Evolutionary conservation across 1,284 basidiomycete species (phyloP).

Genomic region (Sanghuangporus sanghuang): DNA sequence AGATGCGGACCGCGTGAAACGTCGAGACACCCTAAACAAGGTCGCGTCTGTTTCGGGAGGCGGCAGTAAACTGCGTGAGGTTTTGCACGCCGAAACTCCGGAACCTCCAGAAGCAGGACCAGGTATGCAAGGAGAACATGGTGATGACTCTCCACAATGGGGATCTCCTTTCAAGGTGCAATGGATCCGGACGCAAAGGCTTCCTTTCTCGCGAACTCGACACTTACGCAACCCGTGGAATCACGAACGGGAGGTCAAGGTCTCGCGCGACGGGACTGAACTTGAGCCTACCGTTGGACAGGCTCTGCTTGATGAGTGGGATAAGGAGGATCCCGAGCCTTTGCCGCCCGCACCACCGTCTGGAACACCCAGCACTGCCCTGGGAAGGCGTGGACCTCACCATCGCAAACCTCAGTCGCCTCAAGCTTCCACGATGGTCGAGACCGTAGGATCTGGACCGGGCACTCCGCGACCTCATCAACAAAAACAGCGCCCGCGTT

Average conservation of each 20-base stretch:
- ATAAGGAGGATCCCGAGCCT: conserved; percentile 21
- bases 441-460: neutral
- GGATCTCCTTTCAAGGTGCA: conserved; percentile 79
- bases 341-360: neutral
- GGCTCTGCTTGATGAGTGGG: conserved; percentile 76
- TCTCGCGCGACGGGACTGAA: conserved; percentile 90
- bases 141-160: conserved; percentile 34
- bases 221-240: conserved; percentile 93
- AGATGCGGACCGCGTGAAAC: conserved; percentile 14
- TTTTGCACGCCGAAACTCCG: neutral
- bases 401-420: neutral
- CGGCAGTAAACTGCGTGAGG: neutral
- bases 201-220: conserved; percentile 77
- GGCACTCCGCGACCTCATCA: neutral
- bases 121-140: neutral
- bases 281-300: conserved; percentile 80
- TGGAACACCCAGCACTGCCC: neutral
- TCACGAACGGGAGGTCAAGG: conserved; percentile 85
- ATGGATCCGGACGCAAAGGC: conserved; percentile 72
- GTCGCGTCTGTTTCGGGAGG: neutral
- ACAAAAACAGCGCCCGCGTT: neutral
- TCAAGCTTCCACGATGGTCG: neutral
- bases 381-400: neutral
- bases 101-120: neutral
- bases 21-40: conserved; percentile 6